Evolutionary conservation across 345 rosid species (phyloP), one percentile per base, ranked within the genome.

Genomic region (Schrenkiella parvula): DNA sequence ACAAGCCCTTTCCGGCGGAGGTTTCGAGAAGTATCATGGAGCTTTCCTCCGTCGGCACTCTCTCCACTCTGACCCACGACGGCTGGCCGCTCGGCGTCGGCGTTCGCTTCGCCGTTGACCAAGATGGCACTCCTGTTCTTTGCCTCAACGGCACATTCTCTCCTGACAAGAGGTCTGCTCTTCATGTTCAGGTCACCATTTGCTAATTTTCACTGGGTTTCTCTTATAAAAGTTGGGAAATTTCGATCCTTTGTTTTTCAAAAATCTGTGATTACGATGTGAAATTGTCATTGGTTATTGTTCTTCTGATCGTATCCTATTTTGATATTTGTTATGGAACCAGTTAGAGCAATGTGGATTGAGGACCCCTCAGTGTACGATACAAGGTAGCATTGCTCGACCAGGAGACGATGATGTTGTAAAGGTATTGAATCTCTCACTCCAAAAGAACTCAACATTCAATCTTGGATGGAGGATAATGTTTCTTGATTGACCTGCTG

Each of bases 351-450:
- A 90, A 67, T 80, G 86, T 82, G 95, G 98, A 56, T 72, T 83
- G 82, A 79, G 97, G 81, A 93, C 93, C 60, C 89, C 88, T 32
- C 98, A 90, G 78, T 89, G 96, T 75, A 93, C 98, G 2, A 83
- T 93, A 55, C 98, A 83, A 73, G 98, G 98, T 35, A 77, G 78
- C 68, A 82, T 93, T 62, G 80, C 64, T 55, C 90, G 85, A 59
- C 92, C 92, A 0, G 81, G 78, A 52, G 97, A 87, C 63, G 74
- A 41, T 41, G 39, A 55, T 58, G 35, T 56, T 75, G 79, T 80
- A 17, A 84, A 84, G 88, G 97, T 93, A 74, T 6, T 23, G 35
- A 19, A n/a, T 55, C 28, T 66, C 31, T 63, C 35, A 55, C 21
- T 61, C 25, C 17, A 34, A 34, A 43, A 18, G 1, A 58, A 32